Evolutionary conservation across 164 flowering plant species (phyloP), one percentile per base, ranked within the genome.

Genomic region (Stephania yunnanensis): DNA sequence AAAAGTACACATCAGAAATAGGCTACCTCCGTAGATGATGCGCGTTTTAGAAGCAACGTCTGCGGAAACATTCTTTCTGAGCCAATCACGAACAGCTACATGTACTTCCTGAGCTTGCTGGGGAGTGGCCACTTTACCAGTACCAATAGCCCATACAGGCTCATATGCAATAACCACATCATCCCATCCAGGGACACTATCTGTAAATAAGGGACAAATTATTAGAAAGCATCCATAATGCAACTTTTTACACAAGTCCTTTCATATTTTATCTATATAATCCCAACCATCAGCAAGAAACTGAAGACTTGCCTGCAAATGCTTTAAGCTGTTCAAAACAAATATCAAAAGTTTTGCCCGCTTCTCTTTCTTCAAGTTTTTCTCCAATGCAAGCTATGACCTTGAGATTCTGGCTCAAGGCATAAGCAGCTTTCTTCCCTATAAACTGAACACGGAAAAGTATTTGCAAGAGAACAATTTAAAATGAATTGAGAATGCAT

Each of bases 361-460:
- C 90, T 85, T 93, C 98, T 84, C 99, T 87, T 80, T 95, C 97
- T 83, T 90, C 84, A 50, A 95, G 78, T 65, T 82, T 82, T 78
- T 95, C 99, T 65, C 99, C 99, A 76, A 95, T 95, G 82, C 98
- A 95, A 71, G 98, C 99, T 71, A 95, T 95, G 5, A 95, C 97
- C 80, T 91, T 92, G 72, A 95, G 85, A 79, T 89, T 88, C 85
- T 89, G 85, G 76, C 81, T 85, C 87, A 93, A 85, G 67, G 99
- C 97, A 85, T 92, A 95, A 19, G 97, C 99, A 82, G 98, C 95
- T 83, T 95, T 95, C 89, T 93, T 93, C 76, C 99, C 99, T 70
- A 95, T 93, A 81, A 95, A 92, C 99, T 93, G 87, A 72, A 80
- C 13, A 64, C 30, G 20, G 46, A 66, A 78, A 61, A 19, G 19